Evolutionary conservation across 768 basidiomycete species (phyloP).

Genomic region (Naganishia vishniacii): DNA sequence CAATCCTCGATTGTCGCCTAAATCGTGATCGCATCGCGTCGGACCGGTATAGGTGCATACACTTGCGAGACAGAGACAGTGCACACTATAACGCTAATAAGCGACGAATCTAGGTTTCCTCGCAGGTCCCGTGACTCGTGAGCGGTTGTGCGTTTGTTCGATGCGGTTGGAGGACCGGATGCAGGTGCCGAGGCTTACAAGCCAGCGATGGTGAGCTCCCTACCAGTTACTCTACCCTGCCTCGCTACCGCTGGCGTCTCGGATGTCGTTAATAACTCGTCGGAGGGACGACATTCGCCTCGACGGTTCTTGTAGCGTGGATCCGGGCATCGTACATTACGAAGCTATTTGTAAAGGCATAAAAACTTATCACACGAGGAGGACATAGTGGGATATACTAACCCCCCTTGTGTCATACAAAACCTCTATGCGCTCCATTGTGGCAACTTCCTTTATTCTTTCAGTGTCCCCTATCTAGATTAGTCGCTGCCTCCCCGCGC

Average conservation of each 20-base stretch:
- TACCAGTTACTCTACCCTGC: neutral
- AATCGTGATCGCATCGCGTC: constrained; percentile 29
- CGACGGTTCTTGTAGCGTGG: constrained; percentile 18
- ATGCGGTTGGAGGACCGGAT: constrained; percentile 30
- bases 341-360: constrained; percentile 19
- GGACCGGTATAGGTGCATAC: constrained; percentile 11
- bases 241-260: too few species aligned
- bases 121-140: constrained; percentile 30
- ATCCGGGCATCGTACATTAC: constrained; percentile 11
- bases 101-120: constrained; percentile 22
- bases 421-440: too few species aligned
- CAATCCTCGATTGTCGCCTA: constrained; percentile 29
- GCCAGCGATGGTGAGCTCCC: constrained; percentile 29
- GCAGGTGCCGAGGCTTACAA: constrained; percentile 27
- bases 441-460: too few species aligned
- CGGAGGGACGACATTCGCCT: constrained; percentile 18
- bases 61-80: neutral
- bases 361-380: neutral
- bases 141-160: constrained; percentile 29
- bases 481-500: too few species aligned
- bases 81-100: neutral
- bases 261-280: constrained; percentile 25
- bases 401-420: too few species aligned
- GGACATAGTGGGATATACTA: neutral
- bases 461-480: too few species aligned